Conservation (phyloP, 2,329 filamentous ascomycete species). For the Metarhizium sp. region DNA sequence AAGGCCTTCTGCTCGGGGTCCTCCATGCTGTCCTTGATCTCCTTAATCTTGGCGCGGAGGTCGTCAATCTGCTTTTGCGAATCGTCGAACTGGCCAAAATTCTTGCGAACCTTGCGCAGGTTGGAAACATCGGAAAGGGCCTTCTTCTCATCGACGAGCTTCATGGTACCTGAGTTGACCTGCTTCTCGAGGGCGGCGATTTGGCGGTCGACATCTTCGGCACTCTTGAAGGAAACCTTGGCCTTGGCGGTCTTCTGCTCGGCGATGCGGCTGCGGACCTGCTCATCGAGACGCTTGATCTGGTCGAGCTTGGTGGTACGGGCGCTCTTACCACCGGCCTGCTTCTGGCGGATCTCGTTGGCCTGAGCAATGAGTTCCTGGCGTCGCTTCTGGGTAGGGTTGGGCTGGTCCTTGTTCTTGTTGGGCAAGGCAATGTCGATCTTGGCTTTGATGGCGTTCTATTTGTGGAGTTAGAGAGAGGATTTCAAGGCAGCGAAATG, state of each 20-base stretch:
- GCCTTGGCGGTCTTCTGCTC: slow-evolving; percentile 81
- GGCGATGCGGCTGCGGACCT: slow-evolving; percentile 72
- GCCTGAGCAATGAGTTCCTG: slow-evolving; percentile 77
- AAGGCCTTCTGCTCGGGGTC: slow-evolving; percentile 86
- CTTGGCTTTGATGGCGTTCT: slow-evolving; percentile 85
- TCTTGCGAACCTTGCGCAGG: slow-evolving; percentile 84
- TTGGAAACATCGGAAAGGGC: slow-evolving; percentile 72
- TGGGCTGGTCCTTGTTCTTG: slow-evolving; percentile 69
- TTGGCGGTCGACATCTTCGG: slow-evolving; percentile 78
- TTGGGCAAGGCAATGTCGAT: slow-evolving; percentile 71
- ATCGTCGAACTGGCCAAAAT: slow-evolving; percentile 75
- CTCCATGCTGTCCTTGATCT: slow-evolving; percentile 80
- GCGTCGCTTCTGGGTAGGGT: slow-evolving; percentile 70
- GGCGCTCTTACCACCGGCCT: slow-evolving; percentile 77
- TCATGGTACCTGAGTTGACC: slow-evolving; percentile 85
- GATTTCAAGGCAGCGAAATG: not conserved
- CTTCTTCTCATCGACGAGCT: slow-evolving; percentile 96
- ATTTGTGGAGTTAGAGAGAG: slow-evolving; percentile 10
- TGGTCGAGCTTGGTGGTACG: slow-evolving; percentile 74
- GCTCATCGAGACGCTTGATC: slow-evolving; percentile 85
- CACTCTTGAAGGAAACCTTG: slow-evolving; percentile 76
- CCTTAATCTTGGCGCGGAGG: slow-evolving; percentile 76
- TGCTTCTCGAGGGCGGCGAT: slow-evolving; percentile 74
- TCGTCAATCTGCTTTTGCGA: slow-evolving; percentile 84
- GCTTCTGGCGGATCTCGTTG: slow-evolving; percentile 76